Conservation (phyloP, 257 asterid species). For the Fraxinus cuspidata region DNA sequence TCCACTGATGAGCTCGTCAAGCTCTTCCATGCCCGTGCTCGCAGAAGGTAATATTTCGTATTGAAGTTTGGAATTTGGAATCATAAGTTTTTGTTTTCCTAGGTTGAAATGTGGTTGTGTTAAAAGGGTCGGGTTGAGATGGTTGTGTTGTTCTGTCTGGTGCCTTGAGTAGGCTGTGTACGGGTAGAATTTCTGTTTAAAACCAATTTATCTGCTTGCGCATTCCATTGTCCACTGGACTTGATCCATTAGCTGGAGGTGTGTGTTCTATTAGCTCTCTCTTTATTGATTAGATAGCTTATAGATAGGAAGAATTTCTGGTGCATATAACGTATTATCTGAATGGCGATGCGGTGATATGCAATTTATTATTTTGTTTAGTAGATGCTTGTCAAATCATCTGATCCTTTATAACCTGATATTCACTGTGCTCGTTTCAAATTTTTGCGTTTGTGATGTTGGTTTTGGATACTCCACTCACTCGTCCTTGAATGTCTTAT, state of each 20-base stretch:
- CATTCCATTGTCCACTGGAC: too few relatives aligned
- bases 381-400: background rate
- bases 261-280: too few relatives aligned
- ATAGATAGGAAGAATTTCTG: too few relatives aligned
- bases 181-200: too few relatives aligned
- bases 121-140: background rate
- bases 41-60: constrained; percentile 21
- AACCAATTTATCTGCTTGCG: too few relatives aligned
- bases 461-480: background rate
- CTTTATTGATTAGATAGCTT: too few relatives aligned
- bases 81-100: background rate
- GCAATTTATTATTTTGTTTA: too few relatives aligned
- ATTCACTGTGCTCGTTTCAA: background rate
- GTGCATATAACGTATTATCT: too few relatives aligned
- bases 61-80: background rate
- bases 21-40: constrained; percentile 29
- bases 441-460: too few relatives aligned
- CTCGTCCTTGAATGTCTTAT: too few relatives aligned
- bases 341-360: background rate
- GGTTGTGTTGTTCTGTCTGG: background rate
- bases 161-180: too few relatives aligned
- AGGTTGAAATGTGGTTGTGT: background rate
- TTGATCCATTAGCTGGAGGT: too few relatives aligned
- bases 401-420: background rate
- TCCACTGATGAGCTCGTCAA: constrained; percentile 36